These are phyloP conservation scores for Scolecobasidium constrictum DNA, from an alignment of 2,329 filamentous ascomycete species.

Conservation along the genomic window DNA sequence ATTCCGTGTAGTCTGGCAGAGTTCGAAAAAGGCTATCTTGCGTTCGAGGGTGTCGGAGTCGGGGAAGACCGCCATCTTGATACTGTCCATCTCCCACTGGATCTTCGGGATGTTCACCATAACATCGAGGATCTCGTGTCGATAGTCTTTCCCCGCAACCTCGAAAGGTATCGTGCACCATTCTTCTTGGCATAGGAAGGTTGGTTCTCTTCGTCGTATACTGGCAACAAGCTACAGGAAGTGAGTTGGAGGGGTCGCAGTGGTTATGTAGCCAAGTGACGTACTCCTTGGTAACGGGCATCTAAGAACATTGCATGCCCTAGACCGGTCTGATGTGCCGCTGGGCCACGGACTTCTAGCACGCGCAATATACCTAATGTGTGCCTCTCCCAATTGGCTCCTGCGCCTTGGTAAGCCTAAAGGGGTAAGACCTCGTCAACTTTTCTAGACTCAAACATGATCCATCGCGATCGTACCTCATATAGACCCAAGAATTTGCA, in stretches of 20 bases:
- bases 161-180: neutral
- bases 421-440: too few relatives aligned
- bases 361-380: neutral
- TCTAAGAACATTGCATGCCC: conserved; percentile 6
- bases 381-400: conserved; percentile 2
- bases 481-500: conserved; percentile 4
- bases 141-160: neutral
- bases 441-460: neutral
- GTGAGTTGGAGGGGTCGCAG: too few relatives aligned
- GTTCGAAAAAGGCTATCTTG: neutral
- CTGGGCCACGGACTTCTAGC: conserved; percentile 3
- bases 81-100: neutral
- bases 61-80: neutral
- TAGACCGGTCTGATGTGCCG: neutral
- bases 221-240: neutral
- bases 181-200: neutral
- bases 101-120: neutral
- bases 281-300: conserved; percentile 7
- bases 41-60: neutral
- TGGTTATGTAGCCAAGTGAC: too few relatives aligned
- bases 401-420: neutral
- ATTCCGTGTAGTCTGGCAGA: neutral
- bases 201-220: neutral
- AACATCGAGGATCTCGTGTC: neutral
- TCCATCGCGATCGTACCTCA: neutral